Evolutionary conservation across 352 stramenopile species (phyloP).

Genomic region (Blastocystis sp.): DNA sequence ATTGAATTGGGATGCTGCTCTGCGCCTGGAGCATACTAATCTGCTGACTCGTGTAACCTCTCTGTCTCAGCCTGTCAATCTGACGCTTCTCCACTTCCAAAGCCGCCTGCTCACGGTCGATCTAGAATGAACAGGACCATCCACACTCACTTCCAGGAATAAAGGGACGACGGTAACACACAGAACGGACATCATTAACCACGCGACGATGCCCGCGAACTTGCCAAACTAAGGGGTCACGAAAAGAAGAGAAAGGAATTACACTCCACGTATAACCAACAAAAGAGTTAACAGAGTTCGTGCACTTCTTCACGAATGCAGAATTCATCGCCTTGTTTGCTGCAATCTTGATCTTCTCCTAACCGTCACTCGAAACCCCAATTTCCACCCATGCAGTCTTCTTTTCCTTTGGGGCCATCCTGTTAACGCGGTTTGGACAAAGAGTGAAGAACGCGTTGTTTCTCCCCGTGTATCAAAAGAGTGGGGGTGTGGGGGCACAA

Average conservation of each 20-base stretch:
- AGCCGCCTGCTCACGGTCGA: slow-evolving; percentile 40
- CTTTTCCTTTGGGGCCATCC: background rate
- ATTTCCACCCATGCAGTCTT: slow-evolving; percentile 30
- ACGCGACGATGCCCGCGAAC: slow-evolving; percentile 18
- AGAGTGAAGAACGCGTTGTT: background rate
- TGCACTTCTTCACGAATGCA: slow-evolving; percentile 29
- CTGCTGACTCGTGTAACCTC: slow-evolving; percentile 42
- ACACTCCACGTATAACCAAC: slow-evolving; percentile 37
- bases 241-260: background rate
- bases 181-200: slow-evolving; percentile 2
- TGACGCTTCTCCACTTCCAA: slow-evolving; percentile 43
- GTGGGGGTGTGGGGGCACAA: background rate
- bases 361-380: background rate
- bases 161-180: slow-evolving; percentile 30
- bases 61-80: slow-evolving; percentile 25
- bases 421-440: background rate
- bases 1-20: slow-evolving; percentile 27
- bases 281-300: slow-evolving; percentile 34
- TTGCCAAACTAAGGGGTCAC: slow-evolving; percentile 30
- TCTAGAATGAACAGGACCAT: background rate
- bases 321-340: slow-evolving; percentile 61
- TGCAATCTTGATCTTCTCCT: slow-evolving; percentile 68
- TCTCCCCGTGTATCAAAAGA: background rate
- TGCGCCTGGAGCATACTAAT: slow-evolving; percentile 34
- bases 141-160: slow-evolving; percentile 18